Percentiles rank a stretch among this genome's conserved stretches.
phyloP scores from a whole-genome alignment of 768 basidiomycete species.

The Pleurotus sapidus region DNA sequence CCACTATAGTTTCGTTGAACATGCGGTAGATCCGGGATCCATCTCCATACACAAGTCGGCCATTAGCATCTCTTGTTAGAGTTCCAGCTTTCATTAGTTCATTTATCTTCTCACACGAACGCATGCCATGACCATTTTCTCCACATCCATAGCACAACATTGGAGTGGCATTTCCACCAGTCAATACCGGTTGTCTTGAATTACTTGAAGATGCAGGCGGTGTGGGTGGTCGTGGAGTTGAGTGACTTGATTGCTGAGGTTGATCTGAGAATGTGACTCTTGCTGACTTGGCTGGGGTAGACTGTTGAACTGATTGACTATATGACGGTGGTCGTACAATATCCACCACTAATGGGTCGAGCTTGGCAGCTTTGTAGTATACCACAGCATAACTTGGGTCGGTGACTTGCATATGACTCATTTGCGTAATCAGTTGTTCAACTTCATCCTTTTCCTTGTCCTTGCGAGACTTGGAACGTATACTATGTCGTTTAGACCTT shows the following conservation, averaged over 20 bases:
- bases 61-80: neutral
- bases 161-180: neutral
- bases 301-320: too few relatives aligned
- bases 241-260: neutral
- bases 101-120: neutral
- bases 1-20: neutral
- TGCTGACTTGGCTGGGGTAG: neutral
- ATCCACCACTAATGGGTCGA: neutral
- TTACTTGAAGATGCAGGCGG: neutral
- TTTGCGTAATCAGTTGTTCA: conserved; percentile 6
- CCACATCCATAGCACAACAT: conserved; percentile 1
- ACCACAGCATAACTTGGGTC: neutral
- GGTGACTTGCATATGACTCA: neutral
- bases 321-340: neutral
- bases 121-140: neutral
- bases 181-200: neutral
- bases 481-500: neutral
- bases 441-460: conserved; percentile 1
- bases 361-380: conserved; percentile 4
- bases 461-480: too few relatives aligned
- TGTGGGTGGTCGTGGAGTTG: neutral
- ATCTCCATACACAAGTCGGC: neutral
- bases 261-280: too few relatives aligned
- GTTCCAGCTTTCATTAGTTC: neutral
- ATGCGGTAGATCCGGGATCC: neutral